Base-by-base conservation (phyloP, 768 basidiomycete species). In the Boletellus ananiceps region DNA sequence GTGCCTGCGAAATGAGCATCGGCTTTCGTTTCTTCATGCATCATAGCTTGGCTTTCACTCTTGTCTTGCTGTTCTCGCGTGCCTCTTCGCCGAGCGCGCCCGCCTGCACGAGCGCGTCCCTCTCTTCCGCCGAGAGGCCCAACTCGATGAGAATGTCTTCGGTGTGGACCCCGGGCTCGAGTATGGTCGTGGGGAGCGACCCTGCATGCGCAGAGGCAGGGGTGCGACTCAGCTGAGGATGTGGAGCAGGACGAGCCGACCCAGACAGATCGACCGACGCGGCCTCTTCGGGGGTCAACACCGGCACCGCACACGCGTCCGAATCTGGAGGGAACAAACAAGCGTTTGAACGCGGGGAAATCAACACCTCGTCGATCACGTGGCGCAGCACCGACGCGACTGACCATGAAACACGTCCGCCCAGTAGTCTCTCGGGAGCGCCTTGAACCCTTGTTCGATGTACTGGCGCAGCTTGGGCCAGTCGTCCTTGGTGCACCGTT, bases 251-350 rank as follows among this genome's bases (percentile, higher is more conserved):
- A 16, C 78, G 53, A 23, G 57, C 35, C 15, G 67, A 69, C 7
- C 62, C 66, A 3, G 71, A 58, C 13, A 71, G 56, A 48, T 74
- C 67, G 21, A 76, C 62, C 29, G 62, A 66, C 2, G 72, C 75
- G 5, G 84, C 86, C 72, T 90, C 87, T 21, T 67, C 58, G 0
- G 83, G 76, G 5, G 79, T 74, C 23, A 89, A 71, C 27, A 90
- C 83, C 0, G 88, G 87, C 13, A 86, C 67, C 9, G 76, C 76
- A 60, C 88, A 90, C 8, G 85, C 82, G 50, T 90, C 88, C 12
- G 78, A 83, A 25, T 75, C 87, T 89, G 58, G 4, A 35, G 27
- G 2, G 4, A 12, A 12, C 15, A 12, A 15, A n/a, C 16, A 19
- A 31, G 14, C 33, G 21, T 33, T 16, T 15, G 15, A 44, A 18